These are phyloP conservation scores for Annona cherimola DNA, from an alignment of 164 flowering plant genomes.

Conservation along the genomic window DNA sequence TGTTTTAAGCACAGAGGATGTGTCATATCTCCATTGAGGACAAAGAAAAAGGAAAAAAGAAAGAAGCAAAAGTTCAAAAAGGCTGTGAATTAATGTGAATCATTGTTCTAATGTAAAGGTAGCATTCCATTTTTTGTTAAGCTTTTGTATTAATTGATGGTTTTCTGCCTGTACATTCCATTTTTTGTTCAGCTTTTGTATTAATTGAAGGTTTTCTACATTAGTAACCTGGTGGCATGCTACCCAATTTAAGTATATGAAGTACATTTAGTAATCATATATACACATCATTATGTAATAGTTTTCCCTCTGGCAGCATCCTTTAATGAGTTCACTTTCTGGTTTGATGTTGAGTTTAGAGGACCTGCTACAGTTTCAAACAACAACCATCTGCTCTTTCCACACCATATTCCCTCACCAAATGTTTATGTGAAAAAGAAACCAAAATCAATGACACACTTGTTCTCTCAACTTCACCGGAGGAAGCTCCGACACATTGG, in stretches of 20 bases:
- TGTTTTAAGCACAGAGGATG: no score
- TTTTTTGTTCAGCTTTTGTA: not conserved
- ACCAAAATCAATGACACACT: constrained; percentile 63
- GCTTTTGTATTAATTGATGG: no score
- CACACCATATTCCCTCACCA: constrained; percentile 8
- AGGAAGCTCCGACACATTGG: constrained; percentile 97
- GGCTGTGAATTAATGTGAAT: no score
- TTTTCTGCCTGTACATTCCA: no score
- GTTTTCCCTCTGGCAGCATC: constrained; percentile 57
- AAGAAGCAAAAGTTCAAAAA: no score
- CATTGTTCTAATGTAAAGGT: no score
- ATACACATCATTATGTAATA: not conserved
- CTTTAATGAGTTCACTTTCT: constrained; percentile 92
- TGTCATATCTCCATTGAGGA: no score
- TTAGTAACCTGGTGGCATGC: not conserved
- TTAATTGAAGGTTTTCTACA: not conserved
- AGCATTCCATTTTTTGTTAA: no score
- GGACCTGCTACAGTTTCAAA: constrained; percentile 34
- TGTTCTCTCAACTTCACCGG: constrained; percentile 91
- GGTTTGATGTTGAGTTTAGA: constrained; percentile 94
- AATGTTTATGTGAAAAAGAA: constrained; percentile 49
- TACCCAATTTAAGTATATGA: not conserved
- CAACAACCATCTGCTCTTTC: constrained; percentile 27
- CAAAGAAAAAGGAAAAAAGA: no score
- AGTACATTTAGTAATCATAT: no score